phyloP scores from a whole-genome alignment of 2,329 filamentous ascomycete genomes.

The Cytospora paraplurivora region DNA sequence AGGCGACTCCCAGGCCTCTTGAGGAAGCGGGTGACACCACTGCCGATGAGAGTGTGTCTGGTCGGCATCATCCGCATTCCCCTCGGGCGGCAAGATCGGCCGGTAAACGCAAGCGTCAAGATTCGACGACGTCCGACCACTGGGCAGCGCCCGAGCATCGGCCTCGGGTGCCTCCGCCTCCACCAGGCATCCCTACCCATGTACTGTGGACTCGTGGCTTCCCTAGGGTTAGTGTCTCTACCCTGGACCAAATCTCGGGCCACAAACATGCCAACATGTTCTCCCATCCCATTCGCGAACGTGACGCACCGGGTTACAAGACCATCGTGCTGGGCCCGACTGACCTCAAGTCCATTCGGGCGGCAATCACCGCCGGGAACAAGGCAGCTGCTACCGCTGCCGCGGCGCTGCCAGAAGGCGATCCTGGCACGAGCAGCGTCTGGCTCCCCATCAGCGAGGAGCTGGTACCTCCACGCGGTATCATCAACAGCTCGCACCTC shows the following conservation, averaged over 20 bases:
- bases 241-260: slow-evolving; percentile 74
- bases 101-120: slow-evolving; percentile 61
- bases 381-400: slow-evolving; percentile 63
- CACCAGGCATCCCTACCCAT: slow-evolving; percentile 54
- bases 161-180: slow-evolving; percentile 19
- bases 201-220: slow-evolving; percentile 78
- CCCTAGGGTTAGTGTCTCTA: slow-evolving; percentile 70
- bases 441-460: slow-evolving; percentile 73
- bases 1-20: slow-evolving; percentile 53
- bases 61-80: slow-evolving; percentile 42
- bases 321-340: slow-evolving; percentile 74
- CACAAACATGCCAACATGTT: slow-evolving; percentile 82
- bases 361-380: slow-evolving; percentile 73
- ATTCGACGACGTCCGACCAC: slow-evolving; percentile 43
- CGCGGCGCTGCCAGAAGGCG: slow-evolving; percentile 61
- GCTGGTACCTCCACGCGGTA: slow-evolving; percentile 80
- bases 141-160: slow-evolving; percentile 19
- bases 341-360: slow-evolving; percentile 76
- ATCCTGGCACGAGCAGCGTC: slow-evolving; percentile 57
- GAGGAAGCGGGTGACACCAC: slow-evolving; percentile 60
- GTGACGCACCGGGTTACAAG: slow-evolving; percentile 74
- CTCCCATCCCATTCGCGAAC: slow-evolving; percentile 71
- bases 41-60: slow-evolving; percentile 53
- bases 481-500: slow-evolving; percentile 90
- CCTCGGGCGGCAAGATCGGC: slow-evolving; percentile 39